Base-by-base conservation (phyloP, 2,329 filamentous ascomycete genomes). In the Thielaviopsis populi region DNA sequence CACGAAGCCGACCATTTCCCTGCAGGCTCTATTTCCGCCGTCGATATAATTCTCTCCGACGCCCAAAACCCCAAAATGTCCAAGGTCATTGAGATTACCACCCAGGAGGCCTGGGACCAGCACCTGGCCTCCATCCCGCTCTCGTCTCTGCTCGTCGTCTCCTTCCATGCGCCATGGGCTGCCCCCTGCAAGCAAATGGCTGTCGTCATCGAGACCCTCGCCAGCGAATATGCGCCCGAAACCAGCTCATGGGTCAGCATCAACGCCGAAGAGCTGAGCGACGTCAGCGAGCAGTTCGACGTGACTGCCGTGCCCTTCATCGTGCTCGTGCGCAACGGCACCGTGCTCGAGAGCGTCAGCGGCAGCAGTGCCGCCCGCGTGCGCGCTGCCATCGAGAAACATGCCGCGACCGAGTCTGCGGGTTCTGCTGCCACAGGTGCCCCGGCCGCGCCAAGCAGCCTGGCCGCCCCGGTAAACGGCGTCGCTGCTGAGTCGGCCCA, bases 121-220 rank as follows among this genome's bases (percentile, higher is more conserved):
- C 80, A 87, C 71, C 78, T 89, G 67, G 78, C 80, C 67, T 79
- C 83, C 50, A 79, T 91, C 15, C 82, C 88, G 11, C 72, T 86
- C 1, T 81, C 85, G 17, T 83, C 88, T 17, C 83, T 96, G 66
- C 80, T 92, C 67, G 80, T 96, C 71, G 83, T 95, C 72, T 96
- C 91, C 73, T 99, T 99, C 80, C 88, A 97, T 74, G 91, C 94
- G 22, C 88, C 91, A 68, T 99, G 94, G 94, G 94, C 94, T 37
- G 91, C 91, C 66, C 94, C 94, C 56, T 97, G 94, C 79, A 85
- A 88, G 68, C 91, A 96, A 76, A 97, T 97, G 91, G 84, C 83
- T 69, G 88, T 85, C 61, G 88, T 97, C 69, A 83, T 99, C 68
- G 80, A 83, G 71, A 87, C 90, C 24, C 88, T 99, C 68, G 91